Percentiles rank a stretch among this genome's conserved stretches.
phyloP scores from a whole-genome alignment of 345 rosid genomes.

The Hibiscus mutabilis region DNA sequence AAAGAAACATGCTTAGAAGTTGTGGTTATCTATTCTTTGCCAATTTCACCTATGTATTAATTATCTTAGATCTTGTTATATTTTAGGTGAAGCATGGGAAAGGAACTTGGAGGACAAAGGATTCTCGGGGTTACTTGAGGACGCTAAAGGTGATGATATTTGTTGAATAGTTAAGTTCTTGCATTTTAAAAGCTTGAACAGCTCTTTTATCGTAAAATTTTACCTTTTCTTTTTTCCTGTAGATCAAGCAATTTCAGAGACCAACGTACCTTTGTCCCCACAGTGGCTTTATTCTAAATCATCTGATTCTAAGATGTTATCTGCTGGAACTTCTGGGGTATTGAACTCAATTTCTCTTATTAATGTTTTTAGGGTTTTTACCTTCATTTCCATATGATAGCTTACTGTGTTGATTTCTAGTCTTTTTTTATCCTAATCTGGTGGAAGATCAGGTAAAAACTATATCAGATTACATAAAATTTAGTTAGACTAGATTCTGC shows the following conservation, averaged over 20 bases:
- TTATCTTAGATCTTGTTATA: background rate
- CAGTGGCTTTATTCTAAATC: conserved; percentile 48
- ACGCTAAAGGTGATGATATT: conserved; percentile 30
- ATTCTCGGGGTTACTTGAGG: conserved; percentile 24
- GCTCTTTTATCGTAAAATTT: background rate
- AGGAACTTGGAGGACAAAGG: conserved; percentile 26
- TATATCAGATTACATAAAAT: background rate
- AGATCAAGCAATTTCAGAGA: conserved; percentile 37
- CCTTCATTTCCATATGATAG: background rate
- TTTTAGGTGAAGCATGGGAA: conserved; percentile 24
- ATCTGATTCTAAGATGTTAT: conserved; percentile 24
- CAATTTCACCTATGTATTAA: background rate
- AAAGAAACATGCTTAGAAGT: background rate
- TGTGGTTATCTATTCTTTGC: background rate
- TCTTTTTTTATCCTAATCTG: background rate
- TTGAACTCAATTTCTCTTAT: background rate
- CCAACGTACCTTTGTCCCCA: conserved; percentile 42
- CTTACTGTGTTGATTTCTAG: background rate
- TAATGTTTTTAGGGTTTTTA: background rate
- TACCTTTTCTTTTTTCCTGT: background rate
- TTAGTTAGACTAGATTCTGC: background rate
- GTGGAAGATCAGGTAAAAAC: background rate
- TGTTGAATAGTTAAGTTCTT: background rate
- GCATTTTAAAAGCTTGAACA: background rate
- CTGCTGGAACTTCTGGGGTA: conserved; percentile 21